These are phyloP conservation scores for Calendula officinalis DNA, from an alignment of 129 eudicot genomes.

Conservation along the genomic window DNA sequence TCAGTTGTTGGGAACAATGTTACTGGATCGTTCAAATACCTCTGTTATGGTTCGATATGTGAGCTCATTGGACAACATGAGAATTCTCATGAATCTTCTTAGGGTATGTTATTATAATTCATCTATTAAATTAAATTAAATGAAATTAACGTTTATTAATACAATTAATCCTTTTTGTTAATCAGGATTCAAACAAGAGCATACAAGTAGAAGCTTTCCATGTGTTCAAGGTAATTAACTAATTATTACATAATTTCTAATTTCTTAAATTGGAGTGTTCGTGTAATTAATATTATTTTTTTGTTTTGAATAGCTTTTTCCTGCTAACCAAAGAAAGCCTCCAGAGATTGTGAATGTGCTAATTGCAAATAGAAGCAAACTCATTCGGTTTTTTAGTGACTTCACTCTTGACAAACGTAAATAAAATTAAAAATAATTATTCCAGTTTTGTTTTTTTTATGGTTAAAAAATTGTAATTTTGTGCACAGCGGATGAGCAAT, in stretches of 20 bases:
- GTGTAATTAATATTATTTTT: not conserved
- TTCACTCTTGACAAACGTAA: conserved; percentile 56
- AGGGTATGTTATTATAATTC: conserved; percentile 42
- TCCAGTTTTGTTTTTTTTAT: not conserved
- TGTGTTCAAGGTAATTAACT: conserved; percentile 50
- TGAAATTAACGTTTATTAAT: not conserved
- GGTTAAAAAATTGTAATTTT: conserved; percentile 8
- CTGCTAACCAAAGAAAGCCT: conserved; percentile 60
- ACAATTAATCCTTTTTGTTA: too few relatives aligned
- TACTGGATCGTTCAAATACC: conserved; percentile 83
- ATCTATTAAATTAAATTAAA: not conserved
- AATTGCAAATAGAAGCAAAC: conserved; percentile 56
- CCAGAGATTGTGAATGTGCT: conserved; percentile 56
- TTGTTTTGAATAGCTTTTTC: conserved; percentile 41
- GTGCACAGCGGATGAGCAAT: conserved; percentile 53
- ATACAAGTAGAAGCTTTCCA: conserved; percentile 64
- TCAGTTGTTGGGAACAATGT: conserved; percentile 79
- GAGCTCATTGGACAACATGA: conserved; percentile 81
- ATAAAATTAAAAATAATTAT: not conserved
- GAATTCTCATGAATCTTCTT: conserved; percentile 93
- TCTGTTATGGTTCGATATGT: conserved; percentile 77
- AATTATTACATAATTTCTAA: not conserved
- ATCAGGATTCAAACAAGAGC: conserved; percentile 52
- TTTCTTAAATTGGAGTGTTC: not conserved
- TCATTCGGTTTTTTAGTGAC: conserved; percentile 49